Evolutionary conservation across 169 alveolate species (phyloP).

Genomic region (Cryptosporidium canis): DNA sequence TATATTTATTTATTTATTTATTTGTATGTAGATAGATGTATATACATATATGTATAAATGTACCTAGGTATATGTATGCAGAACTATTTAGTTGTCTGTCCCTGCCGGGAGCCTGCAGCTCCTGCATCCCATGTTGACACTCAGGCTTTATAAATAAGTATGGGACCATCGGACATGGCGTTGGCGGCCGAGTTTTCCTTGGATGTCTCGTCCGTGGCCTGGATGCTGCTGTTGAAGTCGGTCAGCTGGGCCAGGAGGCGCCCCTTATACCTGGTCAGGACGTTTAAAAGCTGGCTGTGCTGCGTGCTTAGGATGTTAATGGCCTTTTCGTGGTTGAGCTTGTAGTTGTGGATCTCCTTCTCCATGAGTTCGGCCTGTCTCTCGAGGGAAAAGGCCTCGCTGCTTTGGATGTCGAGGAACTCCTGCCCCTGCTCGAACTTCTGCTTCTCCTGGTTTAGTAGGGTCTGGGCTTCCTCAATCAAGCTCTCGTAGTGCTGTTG

Average conservation of each 20-base stretch:
- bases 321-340: constrained; percentile 47
- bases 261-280: neutral
- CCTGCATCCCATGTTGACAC: neutral
- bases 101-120: no score
- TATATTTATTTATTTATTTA: no score
- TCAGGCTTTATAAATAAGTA: neutral
- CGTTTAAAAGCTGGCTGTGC: constrained; percentile 9
- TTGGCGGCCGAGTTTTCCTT: neutral
- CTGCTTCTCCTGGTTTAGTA: constrained; percentile 54
- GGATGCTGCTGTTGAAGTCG: neutral
- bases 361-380: constrained; percentile 63
- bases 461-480: constrained; percentile 65
- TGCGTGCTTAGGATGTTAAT: constrained; percentile 10
- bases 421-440: constrained; percentile 53
- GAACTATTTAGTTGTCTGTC: no score
- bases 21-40: no score
- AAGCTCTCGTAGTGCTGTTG: constrained; percentile 69
- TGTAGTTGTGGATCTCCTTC: constrained; percentile 31
- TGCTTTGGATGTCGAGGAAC: constrained; percentile 28
- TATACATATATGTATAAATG: no score
- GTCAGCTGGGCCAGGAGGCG: neutral
- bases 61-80: no score
- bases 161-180: neutral
- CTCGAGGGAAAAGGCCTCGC: constrained; percentile 70
- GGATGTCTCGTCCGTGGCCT: neutral